Evolutionary conservation across 805 yeast species (phyloP), one percentile per base, ranked within the genome.

Genomic region (Pichia nanzhaoensis): DNA sequence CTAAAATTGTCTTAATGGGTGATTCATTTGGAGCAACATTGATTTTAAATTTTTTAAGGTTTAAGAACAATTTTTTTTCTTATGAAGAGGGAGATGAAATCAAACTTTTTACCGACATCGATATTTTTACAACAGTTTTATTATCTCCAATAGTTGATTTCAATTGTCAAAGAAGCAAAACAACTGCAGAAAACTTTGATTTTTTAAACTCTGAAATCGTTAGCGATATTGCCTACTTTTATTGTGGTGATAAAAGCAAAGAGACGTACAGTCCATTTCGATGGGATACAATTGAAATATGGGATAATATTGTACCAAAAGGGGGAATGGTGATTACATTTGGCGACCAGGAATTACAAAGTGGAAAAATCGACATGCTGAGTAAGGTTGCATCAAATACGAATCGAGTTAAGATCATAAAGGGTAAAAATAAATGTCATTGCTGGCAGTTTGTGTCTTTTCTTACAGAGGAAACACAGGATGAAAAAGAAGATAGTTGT

Each of bases 21-120:
- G 78, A 75, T 42, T 73, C 78, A 0, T 56, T 66, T 4, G 80
- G 81, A 1, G 78, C 73, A 0, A 70, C 68, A n/a, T 48, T 71
- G 33, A 59, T 62, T 3, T 48, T 73, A 39, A 53, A 69, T 12
- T 52, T 69, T 42, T 44, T 73, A 41, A 55, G 52, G 27, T 45
- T 37, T 1, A 47, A 54, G 8, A 49, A 47, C 24, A 50, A 37
- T 3, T 8, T 45, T 12, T 41, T 39, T 33, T 21, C 13, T 20
- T 48, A 50, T 8, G 39, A 49, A 1, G 44, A 44, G 5, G 19
- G 41, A 21, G 19, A 24, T 32, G 51, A 61, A 5, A 61, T 66
- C 1, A 10, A 5, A 12, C 5, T 20, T 9, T 8, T 17, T 14
- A 2, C 4, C 5, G 16, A 27, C 13, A 7, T 40, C 6, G 40